Percentiles rank a stretch among this genome's conserved stretches.
Evolutionary conservation across 1,139 yeast genomes (phyloP).

Genomic region (Magnusiomyces paraingens): DNA sequence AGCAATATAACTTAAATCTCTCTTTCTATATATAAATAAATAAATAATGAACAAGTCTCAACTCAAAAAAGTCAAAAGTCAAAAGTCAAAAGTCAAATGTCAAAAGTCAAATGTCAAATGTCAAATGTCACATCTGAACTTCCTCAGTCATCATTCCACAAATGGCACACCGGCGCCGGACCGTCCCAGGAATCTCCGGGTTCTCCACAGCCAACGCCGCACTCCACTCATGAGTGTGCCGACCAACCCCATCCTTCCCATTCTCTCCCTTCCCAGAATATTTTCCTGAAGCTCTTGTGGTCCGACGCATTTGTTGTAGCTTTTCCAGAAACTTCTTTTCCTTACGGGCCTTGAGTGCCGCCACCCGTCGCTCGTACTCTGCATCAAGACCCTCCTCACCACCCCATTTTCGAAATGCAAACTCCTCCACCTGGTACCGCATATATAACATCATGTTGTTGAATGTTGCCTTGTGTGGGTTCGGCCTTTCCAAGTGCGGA

Average conservation of each 20-base stretch:
- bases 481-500: constrained; percentile 80
- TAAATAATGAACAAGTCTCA: neutral
- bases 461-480: constrained; percentile 85
- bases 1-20: no score
- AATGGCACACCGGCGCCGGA: constrained; percentile 58
- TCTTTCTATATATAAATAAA: no score
- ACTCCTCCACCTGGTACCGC: constrained; percentile 85
- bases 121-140: constrained; percentile 31
- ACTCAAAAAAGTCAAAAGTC: no score
- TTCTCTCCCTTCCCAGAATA: neutral
- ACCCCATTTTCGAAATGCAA: constrained; percentile 94
- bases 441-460: constrained; percentile 89
- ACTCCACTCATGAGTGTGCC: constrained; percentile 78
- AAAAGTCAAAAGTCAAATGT: no score
- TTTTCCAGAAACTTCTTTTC: constrained; percentile 74
- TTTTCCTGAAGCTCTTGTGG: constrained; percentile 71
- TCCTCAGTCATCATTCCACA: constrained; percentile 90
- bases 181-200: constrained; percentile 34
- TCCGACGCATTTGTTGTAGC: constrained; percentile 78
- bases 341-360: constrained; percentile 59
- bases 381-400: constrained; percentile 78
- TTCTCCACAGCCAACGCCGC: constrained; percentile 45
- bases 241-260: constrained; percentile 37
- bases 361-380: constrained; percentile 88
- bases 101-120: no score